phyloP scores from a whole-genome alignment of 495 filamentous ascomycete species.

The Talaromyces thailandensis region DNA sequence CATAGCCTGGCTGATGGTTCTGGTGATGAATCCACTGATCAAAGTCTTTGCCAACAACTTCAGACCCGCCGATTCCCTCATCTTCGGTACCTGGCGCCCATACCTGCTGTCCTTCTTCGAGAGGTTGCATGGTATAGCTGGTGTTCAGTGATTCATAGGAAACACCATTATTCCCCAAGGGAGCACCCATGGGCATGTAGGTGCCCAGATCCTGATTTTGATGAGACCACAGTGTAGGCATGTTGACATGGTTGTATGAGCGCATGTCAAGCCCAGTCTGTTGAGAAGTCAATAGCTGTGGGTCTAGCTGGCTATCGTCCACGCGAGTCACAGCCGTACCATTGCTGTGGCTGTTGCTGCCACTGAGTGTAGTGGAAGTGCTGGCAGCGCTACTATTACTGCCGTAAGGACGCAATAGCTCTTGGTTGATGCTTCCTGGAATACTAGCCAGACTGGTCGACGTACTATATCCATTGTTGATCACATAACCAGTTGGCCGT shows the following conservation, averaged over 20 bases:
- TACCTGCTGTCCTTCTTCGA: not conserved
- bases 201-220: not conserved
- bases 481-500: not conserved
- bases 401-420: conserved; percentile 36
- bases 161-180: not conserved
- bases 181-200: not conserved
- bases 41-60: conserved; percentile 6
- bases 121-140: not conserved
- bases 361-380: not conserved
- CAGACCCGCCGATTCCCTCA: not conserved
- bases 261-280: conserved; percentile 8
- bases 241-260: not conserved
- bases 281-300: conserved; percentile 29
- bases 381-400: conserved; percentile 7
- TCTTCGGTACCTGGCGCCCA: not conserved
- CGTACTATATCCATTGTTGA: conserved; percentile 12
- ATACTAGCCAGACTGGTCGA: conserved; percentile 36
- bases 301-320: conserved; percentile 31
- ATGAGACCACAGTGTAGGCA: not conserved
- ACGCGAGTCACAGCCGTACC: conserved; percentile 7
- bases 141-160: not conserved
- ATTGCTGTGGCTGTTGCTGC: not conserved
- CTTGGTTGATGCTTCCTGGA: conserved; percentile 45
- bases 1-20: not conserved
- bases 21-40: conserved; percentile 4